Evolutionary conservation across 805 yeast species (phyloP).

Genomic region (Ogataea nitratoaversa): DNA sequence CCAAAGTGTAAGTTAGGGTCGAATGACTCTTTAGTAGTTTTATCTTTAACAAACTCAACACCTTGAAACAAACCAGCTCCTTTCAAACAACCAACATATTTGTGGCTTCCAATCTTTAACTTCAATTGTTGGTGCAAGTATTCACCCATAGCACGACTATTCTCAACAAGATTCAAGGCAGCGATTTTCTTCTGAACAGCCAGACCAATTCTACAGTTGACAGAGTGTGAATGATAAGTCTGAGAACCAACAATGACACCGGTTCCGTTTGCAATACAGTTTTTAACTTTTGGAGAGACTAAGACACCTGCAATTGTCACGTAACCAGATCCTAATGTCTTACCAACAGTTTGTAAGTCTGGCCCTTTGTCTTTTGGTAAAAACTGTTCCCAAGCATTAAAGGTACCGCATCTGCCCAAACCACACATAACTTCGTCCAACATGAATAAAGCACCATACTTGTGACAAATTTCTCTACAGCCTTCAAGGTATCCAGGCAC

Average conservation of each 20-base stretch:
- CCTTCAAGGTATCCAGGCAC: conserved; percentile 44
- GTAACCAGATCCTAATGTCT: conserved; percentile 46
- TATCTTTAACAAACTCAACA: conserved; percentile 44
- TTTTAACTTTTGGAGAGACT: conserved; percentile 35
- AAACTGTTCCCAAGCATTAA: conserved; percentile 34
- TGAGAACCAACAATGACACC: conserved; percentile 42
- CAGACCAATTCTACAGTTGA: conserved; percentile 40
- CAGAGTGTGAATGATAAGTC: conserved; percentile 44
- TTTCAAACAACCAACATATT: conserved; percentile 44
- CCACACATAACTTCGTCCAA: conserved; percentile 58
- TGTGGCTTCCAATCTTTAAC: conserved; percentile 22
- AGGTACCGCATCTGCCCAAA: conserved; percentile 46
- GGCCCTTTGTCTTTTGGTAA: conserved; percentile 32
- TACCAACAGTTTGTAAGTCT: conserved; percentile 45
- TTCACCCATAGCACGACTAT: conserved; percentile 38
- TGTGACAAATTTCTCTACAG: conserved; percentile 41
- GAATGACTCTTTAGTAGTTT: conserved; percentile 41
- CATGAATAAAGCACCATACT: conserved; percentile 44
- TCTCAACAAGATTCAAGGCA: conserved; percentile 33
- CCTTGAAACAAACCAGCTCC: conserved; percentile 53
- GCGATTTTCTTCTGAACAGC: conserved; percentile 42
- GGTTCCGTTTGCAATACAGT: conserved; percentile 36
- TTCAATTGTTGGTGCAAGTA: conserved; percentile 35
- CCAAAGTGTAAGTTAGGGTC: conserved; percentile 28
- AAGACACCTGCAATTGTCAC: conserved; percentile 45